These are phyloP conservation scores for Hanseniaspora gamundiae DNA, from an alignment of 1,139 yeast species.

Conservation along the genomic window DNA sequence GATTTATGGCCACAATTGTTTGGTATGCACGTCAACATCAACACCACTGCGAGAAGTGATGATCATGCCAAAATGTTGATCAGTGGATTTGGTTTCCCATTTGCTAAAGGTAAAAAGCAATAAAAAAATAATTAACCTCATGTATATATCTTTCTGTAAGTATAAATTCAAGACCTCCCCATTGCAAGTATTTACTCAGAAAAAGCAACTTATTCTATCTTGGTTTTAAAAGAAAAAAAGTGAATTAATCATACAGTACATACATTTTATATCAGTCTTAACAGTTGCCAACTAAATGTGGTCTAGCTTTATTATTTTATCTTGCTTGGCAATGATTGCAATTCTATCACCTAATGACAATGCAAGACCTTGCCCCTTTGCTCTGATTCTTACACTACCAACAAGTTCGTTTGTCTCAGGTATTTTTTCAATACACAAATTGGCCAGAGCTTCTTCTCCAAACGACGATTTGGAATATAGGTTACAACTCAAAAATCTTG, in stretches of 20 bases:
- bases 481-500: slow-evolving; percentile 83
- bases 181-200: too few relatives aligned
- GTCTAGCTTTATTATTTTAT: slow-evolving; percentile 27
- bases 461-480: slow-evolving; percentile 86
- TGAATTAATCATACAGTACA: too few relatives aligned
- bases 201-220: too few relatives aligned
- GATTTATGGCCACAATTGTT: slow-evolving; percentile 82
- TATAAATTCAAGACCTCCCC: too few relatives aligned
- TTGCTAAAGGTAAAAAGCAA: slow-evolving; percentile 18
- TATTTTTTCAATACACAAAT: slow-evolving; percentile 81
- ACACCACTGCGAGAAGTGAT: slow-evolving; percentile 84
- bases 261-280: too few relatives aligned
- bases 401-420: slow-evolving; percentile 56
- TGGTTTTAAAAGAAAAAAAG: too few relatives aligned
- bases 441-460: slow-evolving; percentile 97
- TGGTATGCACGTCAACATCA: slow-evolving; percentile 77
- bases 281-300: too few relatives aligned
- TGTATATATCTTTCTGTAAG: not conserved
- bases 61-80: slow-evolving; percentile 81
- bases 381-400: slow-evolving; percentile 93
- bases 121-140: not conserved
- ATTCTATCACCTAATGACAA: slow-evolving; percentile 89
- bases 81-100: slow-evolving; percentile 76
- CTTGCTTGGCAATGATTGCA: slow-evolving; percentile 59
- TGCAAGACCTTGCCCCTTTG: slow-evolving; percentile 97